Base-by-base conservation (phyloP, 2,329 filamentous ascomycete species). In the Fusarium duplospermum region DNA sequence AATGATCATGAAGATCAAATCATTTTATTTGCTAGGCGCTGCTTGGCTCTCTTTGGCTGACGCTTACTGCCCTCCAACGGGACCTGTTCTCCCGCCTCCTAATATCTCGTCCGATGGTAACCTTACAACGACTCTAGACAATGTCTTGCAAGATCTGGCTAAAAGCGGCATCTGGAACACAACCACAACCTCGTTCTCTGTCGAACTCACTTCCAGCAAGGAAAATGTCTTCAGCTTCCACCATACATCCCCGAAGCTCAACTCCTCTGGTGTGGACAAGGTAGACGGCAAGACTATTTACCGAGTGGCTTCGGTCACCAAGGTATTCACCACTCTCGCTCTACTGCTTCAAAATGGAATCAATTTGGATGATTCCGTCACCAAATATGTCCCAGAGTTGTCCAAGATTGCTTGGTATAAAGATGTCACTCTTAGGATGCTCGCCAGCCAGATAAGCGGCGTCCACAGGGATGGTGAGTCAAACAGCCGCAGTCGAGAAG, bases 61-160 rank as follows among this genome's bases (percentile, higher is more conserved):
- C 13, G 86, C 72, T 27, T 59, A 35, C 56, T 59, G 56, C 18
- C 57, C 57, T 20, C 57, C 57, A 42, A 60, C 57, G 2, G 57
- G 57, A 6, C 11, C 57, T 1, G 36, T 60, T 2, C 38, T 60
- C 14, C 57, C 57, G 4, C 57, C 57, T 3, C 57, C 57, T 31
- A 8, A 40, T 2, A 60, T 60, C 11, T 11, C 57, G 11, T 29
- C 22, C 16, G 3, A 42, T 16, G 24, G 38, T 10, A 42, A 60
- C 13, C 24, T 42, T 16, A 45, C 24, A 5, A 3, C 10, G 36
- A 42, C 57, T 9, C 10, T 60, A 14, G 31, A 27, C 35, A 40
- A 40, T 42, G 6, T 24, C 2, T 2, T 60, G 2, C 22, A 5
- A 31, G 24, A 31, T 10, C 18, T 60, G 2, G 18, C 38, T 24